A percentile compares a stretch with the other conserved stretches of the same genome.
Conservation (phyloP, 1,139 yeast genomes). For the Taiozyma sp. region DNA sequence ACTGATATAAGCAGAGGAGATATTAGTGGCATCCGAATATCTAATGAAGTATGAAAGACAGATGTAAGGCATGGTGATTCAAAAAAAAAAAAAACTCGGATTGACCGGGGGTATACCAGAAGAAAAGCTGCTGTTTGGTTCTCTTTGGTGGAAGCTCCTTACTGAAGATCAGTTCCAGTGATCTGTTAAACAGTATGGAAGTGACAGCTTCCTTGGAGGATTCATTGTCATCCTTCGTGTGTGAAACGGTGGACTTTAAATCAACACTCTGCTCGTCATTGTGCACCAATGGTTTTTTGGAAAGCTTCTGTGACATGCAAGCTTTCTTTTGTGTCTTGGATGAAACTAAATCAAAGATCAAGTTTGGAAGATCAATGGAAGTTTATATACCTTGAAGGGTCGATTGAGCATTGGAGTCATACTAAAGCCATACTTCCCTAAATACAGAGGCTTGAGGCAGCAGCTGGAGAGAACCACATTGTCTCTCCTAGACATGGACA, state of each 20-base stretch:
- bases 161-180: constrained; percentile 6
- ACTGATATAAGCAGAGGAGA: constrained; percentile 51
- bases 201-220: not conserved
- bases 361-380: not conserved
- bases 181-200: constrained; percentile 4
- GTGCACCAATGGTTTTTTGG: not conserved
- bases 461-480: not conserved
- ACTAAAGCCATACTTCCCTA: not conserved
- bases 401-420: not conserved
- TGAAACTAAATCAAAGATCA: not conserved
- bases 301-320: not conserved
- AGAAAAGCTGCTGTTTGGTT: constrained; percentile 11
- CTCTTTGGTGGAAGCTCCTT: constrained; percentile 6
- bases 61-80: constrained; percentile 34
- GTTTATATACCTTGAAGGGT: not conserved
- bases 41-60: constrained; percentile 34
- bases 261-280: not conserved
- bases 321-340: not conserved
- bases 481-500: not conserved
- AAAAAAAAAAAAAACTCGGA: constrained; percentile 2
- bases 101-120: constrained; percentile 42
- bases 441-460: no score
- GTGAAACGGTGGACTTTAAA: not conserved
- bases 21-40: constrained; percentile 42
- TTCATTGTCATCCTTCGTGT: not conserved